Evolutionary conservation across 441 rosid species (phyloP), one percentile per base, ranked within the genome.

Genomic region (Sinapis alba): DNA sequence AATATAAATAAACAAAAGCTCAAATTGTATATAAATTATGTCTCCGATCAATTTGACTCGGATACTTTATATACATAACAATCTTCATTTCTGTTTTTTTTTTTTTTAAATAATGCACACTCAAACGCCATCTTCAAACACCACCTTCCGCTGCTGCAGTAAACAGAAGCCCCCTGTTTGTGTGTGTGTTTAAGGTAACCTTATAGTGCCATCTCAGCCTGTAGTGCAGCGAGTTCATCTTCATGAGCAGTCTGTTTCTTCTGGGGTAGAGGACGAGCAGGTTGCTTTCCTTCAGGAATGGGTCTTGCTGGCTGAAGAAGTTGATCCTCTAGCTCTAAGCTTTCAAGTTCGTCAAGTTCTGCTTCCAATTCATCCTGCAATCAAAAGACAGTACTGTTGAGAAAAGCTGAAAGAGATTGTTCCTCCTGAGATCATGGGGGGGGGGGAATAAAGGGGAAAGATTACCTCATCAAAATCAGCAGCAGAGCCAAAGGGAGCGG

Each of bases 291-390:
- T 26, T 78, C 87, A 12, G 81, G 86, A 68, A 85, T 87, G 51
- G 90, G 85, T 57, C 87, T 86, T 69, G 82, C 83, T 0, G 98
- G 98, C 81, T 90, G 92, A 74, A 96, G 97, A 78, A 96, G 98
- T 77, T 90, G 88, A 8, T 86, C 94, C 79, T 96, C 99, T 84
- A 96, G 81, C 80, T 96, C 99, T 6, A 87, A 90, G 3, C 96
- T 85, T 84, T 91, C 99, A 73, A 96, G 84, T 83, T 96, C 98
- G 84, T 96, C 98, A 4, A 96, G 97, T 58, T 96, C 99, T 2
- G 97, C 97, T 85, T 91, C 97, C 80, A 96, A 79, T 74, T 96
- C 99, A 82, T 96, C 99, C 99, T 95, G 16, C 65, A 41, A 65
- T 8, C 9, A 28, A 45, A 45, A 43, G 16, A 15, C 27, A 53